Percentiles rank a stretch among this genome's conserved stretches.
phyloP scores from a whole-genome alignment of 2,329 filamentous ascomycete species.

The Peltaster fructicola region DNA sequence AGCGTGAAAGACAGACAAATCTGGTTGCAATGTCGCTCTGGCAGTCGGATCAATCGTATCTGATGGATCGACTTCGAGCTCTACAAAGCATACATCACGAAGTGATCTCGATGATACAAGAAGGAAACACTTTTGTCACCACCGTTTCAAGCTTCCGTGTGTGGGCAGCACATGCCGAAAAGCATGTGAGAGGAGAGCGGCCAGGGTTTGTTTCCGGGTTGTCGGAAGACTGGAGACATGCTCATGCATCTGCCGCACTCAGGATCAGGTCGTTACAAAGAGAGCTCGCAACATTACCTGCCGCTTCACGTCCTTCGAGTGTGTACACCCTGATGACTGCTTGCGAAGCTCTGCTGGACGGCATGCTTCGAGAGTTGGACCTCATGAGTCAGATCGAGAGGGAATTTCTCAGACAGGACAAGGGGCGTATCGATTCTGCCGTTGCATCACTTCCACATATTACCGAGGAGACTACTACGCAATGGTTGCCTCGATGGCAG shows the following conservation, averaged over 20 bases:
- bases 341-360: conserved; percentile 33
- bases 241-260: conserved; percentile 34
- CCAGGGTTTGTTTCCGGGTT: conserved; percentile 37
- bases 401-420: conserved; percentile 38
- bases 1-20: conserved; percentile 30
- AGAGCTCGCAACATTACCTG: conserved; percentile 32
- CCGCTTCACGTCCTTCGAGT: conserved; percentile 18
- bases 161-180: conserved; percentile 30
- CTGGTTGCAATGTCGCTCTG: conserved; percentile 36
- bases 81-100: conserved; percentile 18
- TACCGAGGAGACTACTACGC: too few species aligned
- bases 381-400: conserved; percentile 44
- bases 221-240: conserved; percentile 40
- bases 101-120: conserved; percentile 1
- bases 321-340: conserved; percentile 32
- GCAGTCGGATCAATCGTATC: conserved; percentile 21
- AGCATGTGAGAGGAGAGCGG: conserved; percentile 19
- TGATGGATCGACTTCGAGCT: conserved; percentile 40
- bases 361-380: conserved; percentile 45
- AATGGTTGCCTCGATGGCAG: too few species aligned
- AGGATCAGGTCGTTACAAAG: conserved; percentile 38
- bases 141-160: conserved; percentile 41
- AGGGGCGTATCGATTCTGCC: conserved; percentile 35
- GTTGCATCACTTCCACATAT: not conserved
- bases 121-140: conserved; percentile 34